Conservation (phyloP, 1,284 basidiomycete genomes). For the Microbotryomycetes sp. region DNA sequence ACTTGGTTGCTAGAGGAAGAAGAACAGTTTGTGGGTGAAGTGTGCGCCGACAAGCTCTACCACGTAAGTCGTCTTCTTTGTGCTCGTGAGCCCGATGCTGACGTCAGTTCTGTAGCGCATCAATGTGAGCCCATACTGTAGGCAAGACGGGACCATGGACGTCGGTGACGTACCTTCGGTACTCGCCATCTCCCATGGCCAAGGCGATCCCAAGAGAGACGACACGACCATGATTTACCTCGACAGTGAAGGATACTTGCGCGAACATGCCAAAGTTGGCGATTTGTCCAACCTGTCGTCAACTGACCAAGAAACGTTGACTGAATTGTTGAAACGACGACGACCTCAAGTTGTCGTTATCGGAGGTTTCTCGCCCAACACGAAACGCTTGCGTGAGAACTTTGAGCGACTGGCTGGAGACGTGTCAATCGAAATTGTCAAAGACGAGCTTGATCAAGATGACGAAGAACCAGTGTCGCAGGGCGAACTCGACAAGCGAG, state of each 20-base stretch:
- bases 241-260: slow-evolving; percentile 79
- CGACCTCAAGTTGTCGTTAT: slow-evolving; percentile 84
- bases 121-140: slow-evolving; percentile 29
- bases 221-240: slow-evolving; percentile 77
- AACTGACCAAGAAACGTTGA: slow-evolving; percentile 53
- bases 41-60: slow-evolving; percentile 62
- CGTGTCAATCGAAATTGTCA: slow-evolving; percentile 43
- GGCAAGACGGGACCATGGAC: slow-evolving; percentile 29
- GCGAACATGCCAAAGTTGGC: slow-evolving; percentile 82
- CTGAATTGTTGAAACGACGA: slow-evolving; percentile 70
- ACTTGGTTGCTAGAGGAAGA: slow-evolving; percentile 86
- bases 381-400: slow-evolving; percentile 33
- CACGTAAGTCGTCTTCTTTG: slow-evolving; percentile 52
- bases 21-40: slow-evolving; percentile 70
- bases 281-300: slow-evolving; percentile 55
- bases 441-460: slow-evolving; percentile 24
- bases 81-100: neutral
- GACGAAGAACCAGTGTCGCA: slow-evolving; percentile 9
- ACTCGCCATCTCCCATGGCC: slow-evolving; percentile 87
- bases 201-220: slow-evolving; percentile 86
- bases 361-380: slow-evolving; percentile 55
- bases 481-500: slow-evolving; percentile 14
- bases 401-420: slow-evolving; percentile 58
- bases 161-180: slow-evolving; percentile 51
- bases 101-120: slow-evolving; percentile 15